Conservation (phyloP, 2,329 filamentous ascomycete species). For the Aureobasidium subglaciale region DNA sequence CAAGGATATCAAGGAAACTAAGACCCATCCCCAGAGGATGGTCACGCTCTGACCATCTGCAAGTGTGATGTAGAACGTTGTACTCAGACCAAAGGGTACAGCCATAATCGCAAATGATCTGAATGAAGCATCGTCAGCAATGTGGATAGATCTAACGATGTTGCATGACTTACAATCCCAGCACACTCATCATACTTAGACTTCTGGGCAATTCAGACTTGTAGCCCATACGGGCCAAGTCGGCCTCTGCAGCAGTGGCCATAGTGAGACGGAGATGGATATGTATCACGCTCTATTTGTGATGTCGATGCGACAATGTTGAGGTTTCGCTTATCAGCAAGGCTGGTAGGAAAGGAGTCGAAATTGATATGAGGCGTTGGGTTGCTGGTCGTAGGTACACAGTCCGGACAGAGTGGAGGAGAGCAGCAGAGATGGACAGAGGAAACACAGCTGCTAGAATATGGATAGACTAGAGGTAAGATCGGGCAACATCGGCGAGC, state of each 20-base stretch:
- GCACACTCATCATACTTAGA: slow-evolving; percentile 61
- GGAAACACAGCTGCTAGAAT: not conserved
- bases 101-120: slow-evolving; percentile 68
- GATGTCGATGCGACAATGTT: no score
- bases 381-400: not conserved
- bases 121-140: slow-evolving; percentile 19
- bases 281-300: not conserved
- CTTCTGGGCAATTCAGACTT: slow-evolving; percentile 59
- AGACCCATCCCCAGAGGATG: slow-evolving; percentile 62
- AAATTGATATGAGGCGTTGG: no score
- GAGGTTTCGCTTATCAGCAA: no score
- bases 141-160: slow-evolving; percentile 21
- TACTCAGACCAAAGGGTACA: slow-evolving; percentile 60
- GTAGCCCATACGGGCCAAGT: slow-evolving; percentile 61
- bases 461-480: not conserved
- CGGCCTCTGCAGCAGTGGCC: slow-evolving; percentile 45
- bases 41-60: slow-evolving; percentile 63
- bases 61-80: slow-evolving; percentile 61
- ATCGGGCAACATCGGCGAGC: slow-evolving; percentile 3
- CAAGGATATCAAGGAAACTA: slow-evolving; percentile 57
- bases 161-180: slow-evolving; percentile 43
- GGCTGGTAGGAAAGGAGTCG: not conserved
- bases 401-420: not conserved
- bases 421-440: not conserved
- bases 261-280: no score